These are phyloP conservation scores for Fusarium bulbicola DNA, from an alignment of 2,329 filamentous ascomycete species.

Conservation along the genomic window DNA sequence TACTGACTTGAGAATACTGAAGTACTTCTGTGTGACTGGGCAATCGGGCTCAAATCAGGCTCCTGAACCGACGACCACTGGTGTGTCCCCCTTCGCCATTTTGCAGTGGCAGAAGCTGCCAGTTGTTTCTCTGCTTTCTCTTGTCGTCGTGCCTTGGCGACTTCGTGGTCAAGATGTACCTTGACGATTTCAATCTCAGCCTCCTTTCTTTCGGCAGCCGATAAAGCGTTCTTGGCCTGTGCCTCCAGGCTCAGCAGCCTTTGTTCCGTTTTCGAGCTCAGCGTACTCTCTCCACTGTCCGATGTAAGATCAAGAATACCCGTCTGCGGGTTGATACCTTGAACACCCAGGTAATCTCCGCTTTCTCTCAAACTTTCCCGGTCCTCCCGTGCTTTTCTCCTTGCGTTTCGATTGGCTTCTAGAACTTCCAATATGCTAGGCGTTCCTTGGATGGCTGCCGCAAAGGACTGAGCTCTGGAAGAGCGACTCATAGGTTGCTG, in stretches of 20 bases:
- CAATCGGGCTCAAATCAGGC: constrained; percentile 59
- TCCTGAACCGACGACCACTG: constrained; percentile 64
- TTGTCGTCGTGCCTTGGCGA: constrained; percentile 55
- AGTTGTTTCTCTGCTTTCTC: constrained; percentile 51
- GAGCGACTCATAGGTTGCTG: not conserved
- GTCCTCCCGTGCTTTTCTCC: constrained; percentile 45
- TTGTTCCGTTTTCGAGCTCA: constrained; percentile 44
- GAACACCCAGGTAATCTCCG: constrained; percentile 67
- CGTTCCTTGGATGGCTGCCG: not conserved
- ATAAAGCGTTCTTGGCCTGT: constrained; percentile 47
- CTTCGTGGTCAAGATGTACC: constrained; percentile 43
- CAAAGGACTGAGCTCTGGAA: not conserved
- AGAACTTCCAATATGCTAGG: constrained; percentile 28
- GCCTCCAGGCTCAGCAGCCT: constrained; percentile 46
- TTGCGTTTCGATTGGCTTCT: constrained; percentile 46
- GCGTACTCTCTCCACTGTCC: constrained; percentile 54
- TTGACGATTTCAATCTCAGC: constrained; percentile 56
- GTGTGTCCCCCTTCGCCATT: constrained; percentile 56
- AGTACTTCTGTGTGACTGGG: constrained; percentile 50
- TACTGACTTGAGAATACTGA: constrained; percentile 40
- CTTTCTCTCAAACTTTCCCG: constrained; percentile 61
- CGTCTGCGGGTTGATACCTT: constrained; percentile 66
- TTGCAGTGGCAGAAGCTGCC: constrained; percentile 46
- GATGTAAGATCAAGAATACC: constrained; percentile 62
- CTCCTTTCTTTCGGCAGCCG: constrained; percentile 54